Conservation (phyloP, 202 grass and related monocot genomes). For the Hordeum pubiflorum region DNA sequence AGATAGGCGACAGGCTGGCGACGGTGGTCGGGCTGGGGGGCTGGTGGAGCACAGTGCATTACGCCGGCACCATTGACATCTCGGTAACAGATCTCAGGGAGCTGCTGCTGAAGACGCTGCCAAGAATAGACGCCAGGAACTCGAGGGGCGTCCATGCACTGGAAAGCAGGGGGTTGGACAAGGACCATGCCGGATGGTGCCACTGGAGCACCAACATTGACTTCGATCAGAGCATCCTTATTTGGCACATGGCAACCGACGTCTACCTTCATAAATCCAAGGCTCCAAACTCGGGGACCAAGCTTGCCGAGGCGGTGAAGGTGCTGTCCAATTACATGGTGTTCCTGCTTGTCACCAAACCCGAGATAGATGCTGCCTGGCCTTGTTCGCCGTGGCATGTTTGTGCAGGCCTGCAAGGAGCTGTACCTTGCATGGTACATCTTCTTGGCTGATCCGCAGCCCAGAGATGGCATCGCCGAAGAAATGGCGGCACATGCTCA, state of each 20-base stretch:
- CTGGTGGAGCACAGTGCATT: not conserved
- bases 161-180: not conserved
- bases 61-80: not conserved
- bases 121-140: not conserved
- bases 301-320: not conserved
- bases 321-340: not conserved
- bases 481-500: not conserved
- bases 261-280: not conserved
- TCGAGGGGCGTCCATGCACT: not conserved
- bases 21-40: not conserved
- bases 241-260: not conserved
- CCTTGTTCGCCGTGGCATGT: not conserved
- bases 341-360: not conserved
- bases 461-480: not conserved
- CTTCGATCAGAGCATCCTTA: not conserved
- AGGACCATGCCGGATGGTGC: not conserved
- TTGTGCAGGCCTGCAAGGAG: not conserved
- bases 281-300: not conserved
- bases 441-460: not conserved
- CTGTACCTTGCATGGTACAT: not conserved
- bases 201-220: not conserved
- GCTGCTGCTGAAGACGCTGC: not conserved
- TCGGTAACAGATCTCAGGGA: not conserved
- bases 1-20: not conserved
- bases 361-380: not conserved